Conservation (phyloP, 2,329 filamentous ascomycete species). For the Cercospora janseana region DNA sequence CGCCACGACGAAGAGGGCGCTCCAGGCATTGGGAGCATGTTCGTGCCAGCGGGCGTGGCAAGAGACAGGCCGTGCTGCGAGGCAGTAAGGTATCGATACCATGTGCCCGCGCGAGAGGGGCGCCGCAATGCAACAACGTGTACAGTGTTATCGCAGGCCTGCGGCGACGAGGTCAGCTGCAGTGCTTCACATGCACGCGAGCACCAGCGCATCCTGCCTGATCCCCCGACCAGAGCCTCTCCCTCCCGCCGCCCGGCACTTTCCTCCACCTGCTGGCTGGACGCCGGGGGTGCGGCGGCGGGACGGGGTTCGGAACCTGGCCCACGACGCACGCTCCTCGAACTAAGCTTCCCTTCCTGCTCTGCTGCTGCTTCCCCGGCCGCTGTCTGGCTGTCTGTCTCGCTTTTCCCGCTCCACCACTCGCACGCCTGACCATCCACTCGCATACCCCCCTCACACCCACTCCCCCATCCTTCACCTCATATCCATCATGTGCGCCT, state of each 20-base stretch:
- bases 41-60: neutral
- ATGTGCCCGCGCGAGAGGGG: too few species aligned
- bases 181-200: neutral
- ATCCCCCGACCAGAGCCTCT: neutral
- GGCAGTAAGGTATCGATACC: too few species aligned
- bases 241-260: neutral
- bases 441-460: neutral
- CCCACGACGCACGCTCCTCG: too few species aligned
- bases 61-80: neutral
- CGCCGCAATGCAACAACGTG: too few species aligned
- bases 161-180: constrained; percentile 3
- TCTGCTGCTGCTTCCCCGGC: constrained; percentile 3
- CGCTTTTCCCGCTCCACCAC: constrained; percentile 3
- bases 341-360: neutral
- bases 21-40: constrained; percentile 15
- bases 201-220: neutral
- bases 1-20: constrained; percentile 13
- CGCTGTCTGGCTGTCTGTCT: too few species aligned
- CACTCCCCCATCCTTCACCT: neutral
- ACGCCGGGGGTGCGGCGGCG: too few species aligned
- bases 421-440: neutral
- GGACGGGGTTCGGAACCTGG: too few species aligned
- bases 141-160: too few species aligned
- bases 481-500: neutral
- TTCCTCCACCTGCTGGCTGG: too few species aligned